Percentiles rank a stretch among this genome's conserved stretches.
phyloP scores from a whole-genome alignment of 371 early-diverging fungal genomes.

The Entomophthora muscae region DNA sequence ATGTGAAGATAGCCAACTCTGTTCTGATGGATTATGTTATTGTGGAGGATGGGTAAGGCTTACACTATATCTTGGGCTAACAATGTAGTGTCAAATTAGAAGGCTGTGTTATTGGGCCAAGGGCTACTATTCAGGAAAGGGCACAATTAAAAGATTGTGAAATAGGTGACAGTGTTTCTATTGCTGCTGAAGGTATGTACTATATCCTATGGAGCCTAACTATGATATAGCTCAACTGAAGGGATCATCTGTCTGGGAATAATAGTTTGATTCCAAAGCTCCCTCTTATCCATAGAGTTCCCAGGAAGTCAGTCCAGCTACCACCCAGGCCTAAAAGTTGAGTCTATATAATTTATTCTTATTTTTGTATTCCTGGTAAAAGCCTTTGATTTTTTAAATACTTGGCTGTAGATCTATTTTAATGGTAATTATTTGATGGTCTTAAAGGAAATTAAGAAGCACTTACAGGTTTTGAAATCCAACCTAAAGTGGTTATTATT shows the following conservation, averaged over 20 bases:
- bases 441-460: no score
- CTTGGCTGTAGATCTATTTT: no score
- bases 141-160: conserved; percentile 77
- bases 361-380: no score
- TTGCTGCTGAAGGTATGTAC: conserved; percentile 51
- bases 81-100: conserved; percentile 67
- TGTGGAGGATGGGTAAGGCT: conserved; percentile 57
- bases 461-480: no score
- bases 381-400: no score
- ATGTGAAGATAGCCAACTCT: conserved; percentile 83
- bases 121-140: conserved; percentile 58
- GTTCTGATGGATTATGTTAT: conserved; percentile 89
- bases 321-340: no score
- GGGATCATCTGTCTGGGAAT: background rate
- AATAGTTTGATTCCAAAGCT: no score
- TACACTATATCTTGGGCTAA: background rate
- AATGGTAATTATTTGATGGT: no score
- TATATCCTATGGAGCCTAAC: background rate
- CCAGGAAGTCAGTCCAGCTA: no score
- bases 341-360: no score
- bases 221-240: background rate
- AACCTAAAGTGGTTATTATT: no score
- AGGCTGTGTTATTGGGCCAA: conserved; percentile 66
- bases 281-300: no score
- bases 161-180: conserved; percentile 53